A percentile compares a stretch with the other conserved stretches of the same genome.
phyloP scores from a whole-genome alignment of 805 yeast species.

The Candida ascalaphidarum region DNA sequence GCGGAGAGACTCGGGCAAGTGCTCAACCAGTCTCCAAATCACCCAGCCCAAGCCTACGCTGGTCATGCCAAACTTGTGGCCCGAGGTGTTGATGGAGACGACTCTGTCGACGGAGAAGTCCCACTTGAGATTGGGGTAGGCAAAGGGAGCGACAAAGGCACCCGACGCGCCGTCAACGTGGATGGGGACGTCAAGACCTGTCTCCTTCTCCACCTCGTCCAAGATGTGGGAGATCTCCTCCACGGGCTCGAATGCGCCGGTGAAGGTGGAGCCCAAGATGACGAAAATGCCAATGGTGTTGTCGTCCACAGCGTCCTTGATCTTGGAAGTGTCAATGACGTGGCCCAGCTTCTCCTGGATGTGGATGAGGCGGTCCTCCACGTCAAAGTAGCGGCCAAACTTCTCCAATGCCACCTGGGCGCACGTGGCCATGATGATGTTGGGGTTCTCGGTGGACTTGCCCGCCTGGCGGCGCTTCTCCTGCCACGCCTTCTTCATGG shows the following conservation, averaged over 20 bases:
- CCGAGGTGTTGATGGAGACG: conserved; percentile 78
- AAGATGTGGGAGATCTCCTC: conserved; percentile 50
- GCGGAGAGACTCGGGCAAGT: conserved; percentile 62
- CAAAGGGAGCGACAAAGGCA: conserved; percentile 80
- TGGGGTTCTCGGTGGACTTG: conserved; percentile 56
- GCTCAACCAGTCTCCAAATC: conserved; percentile 59
- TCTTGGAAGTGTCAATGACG: conserved; percentile 50
- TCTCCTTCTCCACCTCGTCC: conserved; percentile 59
- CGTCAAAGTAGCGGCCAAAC: conserved; percentile 91
- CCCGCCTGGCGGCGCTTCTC: conserved; percentile 51
- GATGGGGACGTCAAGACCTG: conserved; percentile 64
- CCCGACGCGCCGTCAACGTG: conserved; percentile 96
- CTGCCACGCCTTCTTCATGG: conserved; percentile 89
- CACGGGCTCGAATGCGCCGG: conserved; percentile 87
- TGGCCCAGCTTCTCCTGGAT: conserved; percentile 54
- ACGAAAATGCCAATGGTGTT: conserved; percentile 89
- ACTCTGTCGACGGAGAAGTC: conserved; percentile 76
- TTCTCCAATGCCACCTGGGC: conserved; percentile 93
- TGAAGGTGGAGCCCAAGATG: conserved; percentile 84
- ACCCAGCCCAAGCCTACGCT: conserved; percentile 94
- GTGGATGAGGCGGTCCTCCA: conserved; percentile 70
- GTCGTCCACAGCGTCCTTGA: conserved; percentile 68
- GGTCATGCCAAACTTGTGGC: conserved; percentile 88
- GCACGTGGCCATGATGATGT: conserved; percentile 85
- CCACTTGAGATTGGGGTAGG: conserved; percentile 72